Evolutionary conservation across 345 rosid genomes (phyloP), one percentile per base, ranked within the genome.

Genomic region (Populus euphratica): DNA sequence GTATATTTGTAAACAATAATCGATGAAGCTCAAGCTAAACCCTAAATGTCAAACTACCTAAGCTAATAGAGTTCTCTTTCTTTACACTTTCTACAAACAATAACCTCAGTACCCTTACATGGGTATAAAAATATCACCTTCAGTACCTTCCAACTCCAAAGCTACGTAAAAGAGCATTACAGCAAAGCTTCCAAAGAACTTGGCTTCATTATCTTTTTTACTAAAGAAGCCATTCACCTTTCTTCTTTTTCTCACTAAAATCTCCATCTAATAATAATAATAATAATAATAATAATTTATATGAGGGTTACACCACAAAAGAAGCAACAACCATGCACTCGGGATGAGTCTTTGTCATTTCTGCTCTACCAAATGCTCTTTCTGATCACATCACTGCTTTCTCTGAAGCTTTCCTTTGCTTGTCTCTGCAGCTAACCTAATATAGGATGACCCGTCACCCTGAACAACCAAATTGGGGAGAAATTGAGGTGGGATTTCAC

Each of bases 391-490:
- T 79, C 38, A 27, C 78, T 80, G 78, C 61, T 68, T 82, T 77
- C 87, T 79, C 63, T 82, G 85, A 81, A 83, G 78, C 67, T 89
- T 85, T 73, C 81, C 96, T 83, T 91, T 88, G 88, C 94, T 90
- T 92, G 94, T 43, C 49, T 87, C 88, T 23, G 88, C 84, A 59
- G 91, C 81, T 80, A 92, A 86, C 59, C 88, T 82, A 78, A 88
- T 78, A 62, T 85, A 86, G 27, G 93, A 86, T 73, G 97, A 88
- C 79, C 86, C 92, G 70, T 86, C 93, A 49, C 88, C 89, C 76
- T 87, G 92, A 73, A 87, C 84, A 43, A 78, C 89, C 89, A 91
- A 81, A 81, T 87, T 90, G 20, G 89, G 89, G 35, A 91, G 90
- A 59, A 94, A 82, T 80, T 87, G 90, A 41, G 90, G 78, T 75